A percentile compares a stretch with the other conserved stretches of the same genome.
These are phyloP conservation scores for Diplodia mutila DNA, from an alignment of 2,329 filamentous ascomycete genomes.

Conservation along the genomic window DNA sequence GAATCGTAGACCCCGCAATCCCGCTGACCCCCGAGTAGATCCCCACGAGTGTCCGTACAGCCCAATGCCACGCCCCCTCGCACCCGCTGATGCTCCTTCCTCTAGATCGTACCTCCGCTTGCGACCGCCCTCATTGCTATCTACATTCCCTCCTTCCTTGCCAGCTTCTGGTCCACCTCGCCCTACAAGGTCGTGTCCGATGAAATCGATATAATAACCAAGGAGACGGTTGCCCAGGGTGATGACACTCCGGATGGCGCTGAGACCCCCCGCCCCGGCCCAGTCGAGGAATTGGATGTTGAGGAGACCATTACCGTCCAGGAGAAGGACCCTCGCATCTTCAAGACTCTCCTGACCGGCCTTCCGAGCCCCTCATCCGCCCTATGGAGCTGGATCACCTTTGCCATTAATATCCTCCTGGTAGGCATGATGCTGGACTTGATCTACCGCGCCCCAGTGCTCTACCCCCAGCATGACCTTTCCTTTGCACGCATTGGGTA, in stretches of 20 bases:
- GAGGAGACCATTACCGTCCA: slow-evolving; percentile 65
- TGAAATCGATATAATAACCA: slow-evolving; percentile 57
- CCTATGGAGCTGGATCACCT: slow-evolving; percentile 67
- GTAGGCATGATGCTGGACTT: slow-evolving; percentile 75
- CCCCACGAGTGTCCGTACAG: slow-evolving; percentile 26
- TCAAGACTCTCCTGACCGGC: slow-evolving; percentile 74
- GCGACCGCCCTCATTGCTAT: slow-evolving; percentile 67
- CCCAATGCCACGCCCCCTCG: slow-evolving; percentile 23
- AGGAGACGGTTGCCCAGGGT: slow-evolving; percentile 43
- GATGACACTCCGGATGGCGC: slow-evolving; percentile 36
- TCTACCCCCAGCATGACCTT: slow-evolving; percentile 72
- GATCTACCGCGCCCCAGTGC: slow-evolving; percentile 71
- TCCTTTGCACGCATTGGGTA: slow-evolving; percentile 88
- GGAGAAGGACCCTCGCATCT: slow-evolving; percentile 59
- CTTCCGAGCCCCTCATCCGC: slow-evolving; percentile 73
- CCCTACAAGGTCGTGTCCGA: slow-evolving; percentile 62
- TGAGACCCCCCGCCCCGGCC: slow-evolving; percentile 46
- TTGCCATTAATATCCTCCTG: slow-evolving; percentile 72
- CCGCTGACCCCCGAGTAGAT: slow-evolving; percentile 25
- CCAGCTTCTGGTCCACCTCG: slow-evolving; percentile 60
- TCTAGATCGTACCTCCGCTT: slow-evolving; percentile 47
- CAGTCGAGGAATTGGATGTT: slow-evolving; percentile 57
- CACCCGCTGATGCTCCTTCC: slow-evolving; percentile 26
- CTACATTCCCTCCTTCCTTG: slow-evolving; percentile 67
- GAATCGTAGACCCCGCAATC: slow-evolving; percentile 8